Evolutionary conservation across 169 alveolate genomes (phyloP).

Genomic region (Eimeria acervulina): DNA sequence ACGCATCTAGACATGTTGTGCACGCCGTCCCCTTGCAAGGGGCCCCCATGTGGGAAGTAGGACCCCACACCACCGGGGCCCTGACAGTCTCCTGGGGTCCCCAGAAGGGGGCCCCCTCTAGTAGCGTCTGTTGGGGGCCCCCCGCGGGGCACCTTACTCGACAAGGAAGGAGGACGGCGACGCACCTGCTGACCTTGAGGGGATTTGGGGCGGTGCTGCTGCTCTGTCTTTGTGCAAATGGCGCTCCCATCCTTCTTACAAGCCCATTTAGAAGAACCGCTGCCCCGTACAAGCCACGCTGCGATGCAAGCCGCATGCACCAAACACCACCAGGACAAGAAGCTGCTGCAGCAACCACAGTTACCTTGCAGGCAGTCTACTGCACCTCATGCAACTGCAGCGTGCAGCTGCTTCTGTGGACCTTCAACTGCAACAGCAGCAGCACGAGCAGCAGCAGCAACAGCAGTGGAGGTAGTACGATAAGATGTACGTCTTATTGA

Average conservation of each 20-base stretch:
- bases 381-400: not conserved
- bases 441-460: not conserved
- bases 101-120: slow-evolving; percentile 12
- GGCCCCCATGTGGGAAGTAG: slow-evolving; percentile 38
- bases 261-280: slow-evolving; percentile 27
- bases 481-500: not conserved
- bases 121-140: not conserved
- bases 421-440: not conserved
- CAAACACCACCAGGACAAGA: not conserved
- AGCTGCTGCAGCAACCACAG: not conserved
- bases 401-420: not conserved
- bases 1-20: not conserved
- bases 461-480: not conserved
- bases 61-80: not conserved
- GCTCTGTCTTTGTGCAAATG: not conserved
- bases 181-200: slow-evolving; percentile 26
- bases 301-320: not conserved
- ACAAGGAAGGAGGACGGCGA: slow-evolving; percentile 50
- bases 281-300: slow-evolving; percentile 61
- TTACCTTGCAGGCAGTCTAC: not conserved
- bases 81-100: slow-evolving; percentile 38
- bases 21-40: slow-evolving; percentile 21
- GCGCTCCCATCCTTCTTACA: slow-evolving; percentile 37
- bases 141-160: slow-evolving; percentile 45
- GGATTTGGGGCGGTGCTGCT: slow-evolving; percentile 34